These are phyloP conservation scores for Stagonosporopsis rhizophila DNA, from an alignment of 2,329 filamentous ascomycete species.

Conservation along the genomic window DNA sequence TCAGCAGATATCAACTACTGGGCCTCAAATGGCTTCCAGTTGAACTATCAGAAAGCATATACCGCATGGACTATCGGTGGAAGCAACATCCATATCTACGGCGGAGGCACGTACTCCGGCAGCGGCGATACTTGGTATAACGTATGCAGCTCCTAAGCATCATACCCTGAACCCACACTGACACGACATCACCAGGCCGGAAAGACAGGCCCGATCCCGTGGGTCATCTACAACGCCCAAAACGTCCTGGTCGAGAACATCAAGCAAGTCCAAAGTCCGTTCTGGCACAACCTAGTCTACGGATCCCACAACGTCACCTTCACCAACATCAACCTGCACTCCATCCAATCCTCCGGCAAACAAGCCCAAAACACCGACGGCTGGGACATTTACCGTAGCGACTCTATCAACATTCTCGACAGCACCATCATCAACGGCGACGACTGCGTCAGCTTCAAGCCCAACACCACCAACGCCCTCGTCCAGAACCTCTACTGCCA, in stretches of 20 bases:
- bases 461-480: constrained; percentile 72
- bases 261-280: constrained; percentile 65
- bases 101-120: constrained; percentile 70
- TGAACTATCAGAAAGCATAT: constrained; percentile 70
- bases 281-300: constrained; percentile 71
- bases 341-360: constrained; percentile 59
- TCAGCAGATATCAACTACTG: constrained; percentile 72
- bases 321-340: constrained; percentile 66
- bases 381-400: constrained; percentile 68
- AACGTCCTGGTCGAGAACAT: constrained; percentile 66
- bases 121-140: constrained; percentile 72
- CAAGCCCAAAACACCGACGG: constrained; percentile 70
- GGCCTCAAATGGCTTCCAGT: constrained; percentile 68
- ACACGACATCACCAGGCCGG: constrained; percentile 44
- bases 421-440: constrained; percentile 70
- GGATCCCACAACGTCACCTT: constrained; percentile 71
- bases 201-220: constrained; percentile 3
- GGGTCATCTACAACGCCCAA: constrained; percentile 34
- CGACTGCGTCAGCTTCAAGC: constrained; percentile 78
- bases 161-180: constrained; percentile 63
- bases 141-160: constrained; percentile 64
- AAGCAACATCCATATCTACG: constrained; percentile 71
- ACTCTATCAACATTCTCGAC: constrained; percentile 70
- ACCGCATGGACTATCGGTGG: constrained; percentile 73
- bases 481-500: constrained; percentile 72